phyloP scores from a whole-genome alignment of 192 early-diverging fungal genomes.

The Pecoramyces ruminantium region DNA sequence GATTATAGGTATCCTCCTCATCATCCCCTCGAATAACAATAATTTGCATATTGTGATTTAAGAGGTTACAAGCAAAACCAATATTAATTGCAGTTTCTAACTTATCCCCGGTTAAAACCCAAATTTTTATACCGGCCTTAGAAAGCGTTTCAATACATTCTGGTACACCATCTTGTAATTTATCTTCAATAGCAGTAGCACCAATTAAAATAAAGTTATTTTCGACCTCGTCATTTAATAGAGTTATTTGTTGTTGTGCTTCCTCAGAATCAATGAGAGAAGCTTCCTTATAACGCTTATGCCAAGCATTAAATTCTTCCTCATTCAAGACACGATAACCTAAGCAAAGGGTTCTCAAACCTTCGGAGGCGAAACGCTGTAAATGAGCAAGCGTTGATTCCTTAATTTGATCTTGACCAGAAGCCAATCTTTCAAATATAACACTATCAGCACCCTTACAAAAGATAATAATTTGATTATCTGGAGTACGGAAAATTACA shows the following conservation, averaged over 20 bases:
- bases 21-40: slow-evolving; percentile 28
- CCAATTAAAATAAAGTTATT: slow-evolving; percentile 64
- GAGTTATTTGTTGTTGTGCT: slow-evolving; percentile 43
- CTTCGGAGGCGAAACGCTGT: slow-evolving; percentile 61
- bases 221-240: slow-evolving; percentile 56
- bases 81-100: slow-evolving; percentile 98
- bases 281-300: slow-evolving; percentile 52
- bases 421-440: slow-evolving; percentile 62
- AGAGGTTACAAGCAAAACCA: slow-evolving; percentile 57
- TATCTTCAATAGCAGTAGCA: slow-evolving; percentile 93
- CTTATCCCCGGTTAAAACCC: slow-evolving; percentile 97
- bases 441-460: slow-evolving; percentile 95
- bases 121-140: slow-evolving; percentile 81
- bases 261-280: slow-evolving; percentile 54
- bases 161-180: slow-evolving; percentile 89
- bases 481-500: slow-evolving; percentile 62
- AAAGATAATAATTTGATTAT: slow-evolving; percentile 60
- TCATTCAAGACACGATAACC: slow-evolving; percentile 56
- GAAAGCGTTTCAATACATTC: slow-evolving; percentile 69
- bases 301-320: slow-evolving; percentile 60
- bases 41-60: slow-evolving; percentile 22
- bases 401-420: slow-evolving; percentile 8
- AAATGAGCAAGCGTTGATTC: slow-evolving; percentile 46
- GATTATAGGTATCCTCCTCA: slow-evolving; percentile 26
- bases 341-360: slow-evolving; percentile 78